These are phyloP conservation scores for Berberis vulgaris DNA, from an alignment of 164 flowering plant genomes.

Conservation along the genomic window DNA sequence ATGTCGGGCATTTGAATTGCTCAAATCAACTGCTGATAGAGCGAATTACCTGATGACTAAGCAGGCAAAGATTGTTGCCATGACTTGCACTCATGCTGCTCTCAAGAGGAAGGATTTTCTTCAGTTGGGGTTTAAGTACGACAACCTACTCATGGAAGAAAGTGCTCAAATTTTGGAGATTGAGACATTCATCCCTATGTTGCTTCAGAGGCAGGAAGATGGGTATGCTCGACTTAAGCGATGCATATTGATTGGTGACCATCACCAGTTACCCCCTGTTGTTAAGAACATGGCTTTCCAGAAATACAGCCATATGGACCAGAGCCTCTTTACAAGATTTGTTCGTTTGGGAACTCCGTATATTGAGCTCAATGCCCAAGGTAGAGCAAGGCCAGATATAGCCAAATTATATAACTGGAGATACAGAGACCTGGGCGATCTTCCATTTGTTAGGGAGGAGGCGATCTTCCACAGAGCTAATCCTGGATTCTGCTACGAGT, in stretches of 20 bases:
- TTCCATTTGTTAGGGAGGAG: conserved; percentile 63
- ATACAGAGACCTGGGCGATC: conserved; percentile 90
- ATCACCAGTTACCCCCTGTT: conserved; percentile 98
- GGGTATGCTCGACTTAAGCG: conserved; percentile 95
- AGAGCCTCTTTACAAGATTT: conserved; percentile 93
- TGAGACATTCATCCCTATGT: conserved; percentile 96
- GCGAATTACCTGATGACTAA: conserved; percentile 97
- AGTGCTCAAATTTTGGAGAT: conserved; percentile 98
- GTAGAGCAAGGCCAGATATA: conserved; percentile 92
- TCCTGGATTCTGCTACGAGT: conserved; percentile 87
- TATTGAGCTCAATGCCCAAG: conserved; percentile 98
- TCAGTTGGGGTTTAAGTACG: conserved; percentile 88
- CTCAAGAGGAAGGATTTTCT: conserved; percentile 95
- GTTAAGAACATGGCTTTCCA: conserved; percentile 99
- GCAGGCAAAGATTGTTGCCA: conserved; percentile 98
- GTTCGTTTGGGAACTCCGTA: conserved; percentile 94
- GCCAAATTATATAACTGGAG: conserved; percentile 96
- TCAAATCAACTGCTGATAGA: conserved; percentile 93
- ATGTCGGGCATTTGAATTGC: conserved; percentile 95
- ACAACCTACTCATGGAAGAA: conserved; percentile 97
- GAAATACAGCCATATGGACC: conserved; percentile 99
- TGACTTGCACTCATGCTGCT: conserved; percentile 99
- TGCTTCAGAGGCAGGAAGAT: conserved; percentile 97
- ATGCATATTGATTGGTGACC: conserved; percentile 98
- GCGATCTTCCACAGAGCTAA: conserved; percentile 70